Evolutionary conservation across 208 protist genomes (phyloP).

Genomic region (Crithidia fasciculata): DNA sequence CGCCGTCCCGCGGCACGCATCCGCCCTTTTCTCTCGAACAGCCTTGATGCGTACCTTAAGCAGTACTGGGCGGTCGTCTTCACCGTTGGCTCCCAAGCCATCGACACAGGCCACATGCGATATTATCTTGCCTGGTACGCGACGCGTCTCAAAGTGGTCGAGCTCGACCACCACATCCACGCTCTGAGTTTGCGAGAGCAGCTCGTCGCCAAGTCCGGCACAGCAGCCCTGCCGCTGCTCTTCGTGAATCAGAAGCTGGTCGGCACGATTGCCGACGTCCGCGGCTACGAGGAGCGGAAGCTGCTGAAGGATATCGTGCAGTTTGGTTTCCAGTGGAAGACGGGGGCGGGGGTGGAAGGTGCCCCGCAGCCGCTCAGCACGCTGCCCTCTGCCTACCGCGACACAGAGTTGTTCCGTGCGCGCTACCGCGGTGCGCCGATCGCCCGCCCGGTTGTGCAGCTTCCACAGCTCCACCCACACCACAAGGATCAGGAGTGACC

Average conservation of each 20-base stretch:
- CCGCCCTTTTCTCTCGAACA: slow-evolving; percentile 65
- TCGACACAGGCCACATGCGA: slow-evolving; percentile 85
- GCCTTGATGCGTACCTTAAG: slow-evolving; percentile 69
- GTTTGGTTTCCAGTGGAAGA: slow-evolving; percentile 92
- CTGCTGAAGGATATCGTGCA: slow-evolving; percentile 89
- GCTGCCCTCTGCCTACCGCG: slow-evolving; percentile 72
- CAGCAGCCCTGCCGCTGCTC: slow-evolving; percentile 68
- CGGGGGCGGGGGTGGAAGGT: slow-evolving; percentile 35
- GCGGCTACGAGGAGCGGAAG: slow-evolving; percentile 61
- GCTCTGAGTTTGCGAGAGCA: slow-evolving; percentile 59
- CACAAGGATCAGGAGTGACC: slow-evolving; percentile 34
- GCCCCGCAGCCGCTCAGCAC: slow-evolving; percentile 54
- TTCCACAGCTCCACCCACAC: slow-evolving; percentile 75
- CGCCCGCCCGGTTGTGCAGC: slow-evolving; percentile 67
- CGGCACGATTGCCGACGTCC: slow-evolving; percentile 74
- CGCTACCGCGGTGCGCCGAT: slow-evolving; percentile 81
- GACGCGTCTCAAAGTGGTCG: slow-evolving; percentile 84
- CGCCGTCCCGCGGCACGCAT: too few relatives aligned
- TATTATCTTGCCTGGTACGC: slow-evolving; percentile 91
- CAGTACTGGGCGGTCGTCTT: slow-evolving; percentile 89
- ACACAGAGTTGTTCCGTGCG: slow-evolving; percentile 82
- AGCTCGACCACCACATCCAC: slow-evolving; percentile 87
- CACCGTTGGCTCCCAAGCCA: slow-evolving; percentile 67
- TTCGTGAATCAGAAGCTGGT: slow-evolving; percentile 88
- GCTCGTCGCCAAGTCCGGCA: slow-evolving; percentile 46